Evolutionary conservation across 257 asterid species (phyloP), one percentile per base, ranked within the genome.

Genomic region (Mentha longifolia): DNA sequence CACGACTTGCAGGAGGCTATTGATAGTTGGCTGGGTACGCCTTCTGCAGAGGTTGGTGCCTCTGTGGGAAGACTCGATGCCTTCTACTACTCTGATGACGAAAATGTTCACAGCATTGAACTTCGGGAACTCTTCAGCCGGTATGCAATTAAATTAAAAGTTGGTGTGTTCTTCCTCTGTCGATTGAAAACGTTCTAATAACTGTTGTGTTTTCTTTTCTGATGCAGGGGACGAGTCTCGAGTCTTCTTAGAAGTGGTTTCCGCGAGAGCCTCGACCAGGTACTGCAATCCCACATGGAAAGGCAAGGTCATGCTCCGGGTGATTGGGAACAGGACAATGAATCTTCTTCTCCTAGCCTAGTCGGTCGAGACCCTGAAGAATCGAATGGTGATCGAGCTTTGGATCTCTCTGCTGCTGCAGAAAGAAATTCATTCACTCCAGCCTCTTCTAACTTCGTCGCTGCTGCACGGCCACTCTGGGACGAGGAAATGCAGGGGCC

Each of bases 241-340:
- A 77, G 86, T 80, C 96, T 94, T 81, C 95, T 94, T 46, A 84
- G 84, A 67, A 91, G 98, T 84, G 83, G 95, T 83, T 94, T 94
- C 77, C 89, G 97, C 8, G 96, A 85, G 76, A 89, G 89, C 65
- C 87, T 94, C 35, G 78, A 94, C 77, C 97, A 80, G 80, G 81
- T 94, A 56, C 79, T 94, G 60, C 97, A 86, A 59, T 88, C 97
- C 19, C 92, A 85, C 16, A 84, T 94, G 69, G 91, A 85, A 68
- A 85, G 96, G 80, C 96, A 71, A 73, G 91, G 82, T 51, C 79
- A 80, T 71, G 81, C 85, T 83, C 82, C 97, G 58, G 76, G 68
- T 49, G 96, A 85, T 35, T 85, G 86, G 92, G 97, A 85, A 49
- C 74, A 65, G 74, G 95, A 87, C 12, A 80, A 74, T 57, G 39